phyloP scores from a whole-genome alignment of 1,284 basidiomycete species.

The Trametes versicolor region DNA sequence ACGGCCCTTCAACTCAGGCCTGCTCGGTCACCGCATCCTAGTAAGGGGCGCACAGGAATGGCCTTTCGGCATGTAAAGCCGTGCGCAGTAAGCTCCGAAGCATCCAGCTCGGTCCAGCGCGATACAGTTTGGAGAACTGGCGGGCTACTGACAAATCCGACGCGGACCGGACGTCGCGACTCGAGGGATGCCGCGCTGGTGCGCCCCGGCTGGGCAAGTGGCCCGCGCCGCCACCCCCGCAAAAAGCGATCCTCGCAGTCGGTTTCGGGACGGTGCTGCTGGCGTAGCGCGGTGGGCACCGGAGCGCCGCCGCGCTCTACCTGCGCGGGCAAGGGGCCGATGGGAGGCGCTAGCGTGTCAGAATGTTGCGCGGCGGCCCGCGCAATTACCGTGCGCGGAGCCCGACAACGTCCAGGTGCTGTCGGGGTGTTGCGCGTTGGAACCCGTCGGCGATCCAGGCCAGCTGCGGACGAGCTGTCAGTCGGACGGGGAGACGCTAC shows the following conservation, averaged over 20 bases:
- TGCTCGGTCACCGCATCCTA: background rate
- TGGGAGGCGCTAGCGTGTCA: slow-evolving; percentile 10
- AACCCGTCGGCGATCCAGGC: slow-evolving; percentile 8
- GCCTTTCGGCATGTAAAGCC: slow-evolving; percentile 7
- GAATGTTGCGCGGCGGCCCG: slow-evolving; percentile 5
- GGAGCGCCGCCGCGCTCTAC: slow-evolving; percentile 5
- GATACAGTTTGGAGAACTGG: background rate
- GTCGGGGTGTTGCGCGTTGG: slow-evolving; percentile 14
- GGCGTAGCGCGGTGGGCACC: background rate
- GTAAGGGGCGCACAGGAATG: slow-evolving; percentile 14
- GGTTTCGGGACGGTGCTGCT: slow-evolving; percentile 8
- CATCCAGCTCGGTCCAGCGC: background rate
- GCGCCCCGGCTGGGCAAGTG: slow-evolving; percentile 7
- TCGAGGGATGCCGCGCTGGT: slow-evolving; percentile 9
- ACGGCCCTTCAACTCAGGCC: background rate
- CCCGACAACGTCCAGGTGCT: slow-evolving; percentile 18
- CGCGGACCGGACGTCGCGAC: slow-evolving; percentile 24
- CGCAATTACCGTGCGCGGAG: slow-evolving; percentile 11
- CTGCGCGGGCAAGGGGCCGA: slow-evolving; percentile 21
- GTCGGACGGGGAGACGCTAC: background rate
- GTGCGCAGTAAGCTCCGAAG: slow-evolving; percentile 24
- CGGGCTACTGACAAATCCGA: slow-evolving; percentile 20
- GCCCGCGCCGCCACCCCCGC: slow-evolving; percentile 8
- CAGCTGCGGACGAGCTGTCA: background rate
- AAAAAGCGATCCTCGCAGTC: slow-evolving; percentile 22